Evolutionary conservation across 2,329 filamentous ascomycete genomes (phyloP).

Genomic region (Exophiala bonariae): DNA sequence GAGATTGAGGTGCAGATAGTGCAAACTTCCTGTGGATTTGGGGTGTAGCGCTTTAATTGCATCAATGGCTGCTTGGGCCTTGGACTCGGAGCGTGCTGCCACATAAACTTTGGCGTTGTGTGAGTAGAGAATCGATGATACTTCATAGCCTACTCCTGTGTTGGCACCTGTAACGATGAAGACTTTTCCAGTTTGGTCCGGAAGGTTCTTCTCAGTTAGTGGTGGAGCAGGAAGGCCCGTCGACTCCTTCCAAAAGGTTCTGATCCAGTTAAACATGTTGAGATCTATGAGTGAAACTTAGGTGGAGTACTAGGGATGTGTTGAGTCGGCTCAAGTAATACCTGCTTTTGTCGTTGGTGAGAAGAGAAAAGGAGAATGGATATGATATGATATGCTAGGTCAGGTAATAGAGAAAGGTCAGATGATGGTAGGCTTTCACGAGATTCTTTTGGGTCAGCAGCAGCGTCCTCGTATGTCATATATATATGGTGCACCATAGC

Average conservation of each 20-base stretch:
- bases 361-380: no score
- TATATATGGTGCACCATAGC: no score
- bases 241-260: slow-evolving; percentile 15
- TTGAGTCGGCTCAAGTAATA: background rate
- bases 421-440: no score
- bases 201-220: slow-evolving; percentile 24
- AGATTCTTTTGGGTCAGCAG: no score
- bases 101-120: slow-evolving; percentile 48
- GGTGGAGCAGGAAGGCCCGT: slow-evolving; percentile 11
- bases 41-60: slow-evolving; percentile 36
- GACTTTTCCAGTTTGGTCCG: slow-evolving; percentile 24
- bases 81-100: slow-evolving; percentile 42
- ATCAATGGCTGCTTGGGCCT: slow-evolving; percentile 40
- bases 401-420: no score
- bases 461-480: no score
- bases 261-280: slow-evolving; percentile 12
- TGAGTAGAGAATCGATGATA: slow-evolving; percentile 41
- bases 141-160: slow-evolving; percentile 42
- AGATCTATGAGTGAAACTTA: background rate
- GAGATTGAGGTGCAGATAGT: slow-evolving; percentile 40
- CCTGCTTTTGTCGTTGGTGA: no score
- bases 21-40: slow-evolving; percentile 35
- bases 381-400: no score
- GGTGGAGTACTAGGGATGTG: background rate
- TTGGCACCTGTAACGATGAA: slow-evolving; percentile 41